Percentiles rank a stretch among this genome's conserved stretches.
Conservation (phyloP, 1,284 basidiomycete genomes). For the Sporisorium graminicola region DNA sequence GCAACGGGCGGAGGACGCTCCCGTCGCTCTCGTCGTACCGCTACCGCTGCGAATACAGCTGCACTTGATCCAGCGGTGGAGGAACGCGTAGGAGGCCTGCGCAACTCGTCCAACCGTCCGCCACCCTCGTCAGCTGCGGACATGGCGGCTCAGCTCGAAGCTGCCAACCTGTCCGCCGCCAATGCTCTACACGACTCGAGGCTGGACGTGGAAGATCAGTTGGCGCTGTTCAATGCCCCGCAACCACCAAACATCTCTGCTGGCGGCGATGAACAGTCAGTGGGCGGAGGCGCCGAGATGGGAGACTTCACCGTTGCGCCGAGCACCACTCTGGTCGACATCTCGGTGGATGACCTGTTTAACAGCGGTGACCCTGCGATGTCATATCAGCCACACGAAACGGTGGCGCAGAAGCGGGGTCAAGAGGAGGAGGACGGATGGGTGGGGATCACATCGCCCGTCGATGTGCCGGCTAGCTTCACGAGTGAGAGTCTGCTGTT, state of each 20-base stretch:
- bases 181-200: conserved; percentile 21
- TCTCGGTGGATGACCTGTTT: background rate
- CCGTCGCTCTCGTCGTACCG: conserved; percentile 1
- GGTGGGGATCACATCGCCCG: background rate
- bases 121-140: conserved; percentile 7
- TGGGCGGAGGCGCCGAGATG: background rate
- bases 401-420: background rate
- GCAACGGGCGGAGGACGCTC: background rate
- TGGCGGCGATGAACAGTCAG: too few relatives aligned
- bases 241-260: background rate
- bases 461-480: conserved; percentile 11
- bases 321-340: background rate
- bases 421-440: background rate
- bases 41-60: too few relatives aligned
- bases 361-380: background rate
- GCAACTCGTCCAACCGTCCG: conserved; percentile 16
- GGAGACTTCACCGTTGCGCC: conserved; percentile 1
- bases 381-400: background rate
- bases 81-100: background rate
- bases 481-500: conserved; percentile 12
- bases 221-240: conserved; percentile 18
- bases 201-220: conserved; percentile 34
- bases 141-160: conserved; percentile 20
- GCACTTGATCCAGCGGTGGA: background rate
- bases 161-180: conserved; percentile 14